Base-by-base conservation (phyloP, 805 yeast species). In the Saccharomycopsis malanga region DNA sequence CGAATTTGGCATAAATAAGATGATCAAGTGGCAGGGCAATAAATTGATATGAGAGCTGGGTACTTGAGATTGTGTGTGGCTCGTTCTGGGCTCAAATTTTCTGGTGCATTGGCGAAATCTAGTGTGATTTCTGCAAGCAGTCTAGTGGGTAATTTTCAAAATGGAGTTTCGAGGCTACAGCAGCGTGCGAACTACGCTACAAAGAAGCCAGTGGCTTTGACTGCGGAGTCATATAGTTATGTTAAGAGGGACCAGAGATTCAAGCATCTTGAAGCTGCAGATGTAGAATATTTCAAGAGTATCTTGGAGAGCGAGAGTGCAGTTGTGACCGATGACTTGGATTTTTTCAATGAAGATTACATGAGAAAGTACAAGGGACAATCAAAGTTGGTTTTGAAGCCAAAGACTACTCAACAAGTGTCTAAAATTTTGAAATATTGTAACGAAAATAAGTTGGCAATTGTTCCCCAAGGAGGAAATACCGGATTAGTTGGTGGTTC, bases 381-480 rank as follows among this genome's bases (percentile, higher is more conserved):
- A 59, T 81, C 96, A 0, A 70, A 75, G 57, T 61, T 91, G 24
- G 88, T 87, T 1, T 70, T 89, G 54, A 86, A 83, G 63, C 98
- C 98, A 32, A 83, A 80, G 57, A 74, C 84, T 12, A 77, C 87
- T 2, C 79, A 82, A 53, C 89, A 89, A 63, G 81, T 91, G 15
- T 72, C 89, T 2, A 60, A 77, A 56, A 86, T 91, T 53, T 60
- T 91, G 60, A 79, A 77, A 61, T 83, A 87, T 65, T 87, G 96
- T 69, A 83, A 84, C 59, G 85, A 81, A 25, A 65, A 79, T 42
- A 76, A 73, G 51, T 65, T 89, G 24, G 96, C 97, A 0, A 79
- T 89, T 41, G 95, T 87, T 7, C 97, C 98, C 14, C 97, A 91
- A 67, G 96, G 97, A 61, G 98, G 98, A 56, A 89, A 91, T 66